These are phyloP conservation scores for Pseudogymnoascus verrucosus DNA, from an alignment of 2,329 filamentous ascomycete genomes.

Conservation along the genomic window DNA sequence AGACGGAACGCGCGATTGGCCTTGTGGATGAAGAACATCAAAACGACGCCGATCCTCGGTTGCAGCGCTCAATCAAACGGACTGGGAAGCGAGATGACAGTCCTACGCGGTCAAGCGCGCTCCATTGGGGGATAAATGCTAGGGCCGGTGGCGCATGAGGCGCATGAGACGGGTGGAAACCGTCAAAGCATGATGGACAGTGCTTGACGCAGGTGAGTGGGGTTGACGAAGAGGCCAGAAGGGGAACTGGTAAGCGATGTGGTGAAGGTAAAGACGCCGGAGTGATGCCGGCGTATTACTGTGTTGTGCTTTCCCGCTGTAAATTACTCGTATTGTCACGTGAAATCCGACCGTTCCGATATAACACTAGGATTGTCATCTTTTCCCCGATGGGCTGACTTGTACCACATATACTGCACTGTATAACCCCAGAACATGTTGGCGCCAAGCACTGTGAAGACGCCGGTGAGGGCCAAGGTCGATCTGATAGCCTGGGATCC, in stretches of 20 bases:
- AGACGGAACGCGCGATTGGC: background rate
- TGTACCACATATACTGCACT: background rate
- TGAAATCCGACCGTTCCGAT: background rate
- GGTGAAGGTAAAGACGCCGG: background rate
- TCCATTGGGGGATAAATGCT: background rate
- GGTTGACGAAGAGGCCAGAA: background rate
- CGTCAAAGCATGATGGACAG: background rate
- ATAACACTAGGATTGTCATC: background rate
- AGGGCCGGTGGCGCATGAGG: background rate
- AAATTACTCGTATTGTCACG: background rate
- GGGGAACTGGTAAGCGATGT: background rate
- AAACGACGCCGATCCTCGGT: background rate
- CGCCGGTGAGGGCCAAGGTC: constrained; percentile 19
- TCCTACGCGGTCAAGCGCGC: background rate
- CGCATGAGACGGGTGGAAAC: background rate
- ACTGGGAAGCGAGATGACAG: background rate
- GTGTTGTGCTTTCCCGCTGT: background rate
- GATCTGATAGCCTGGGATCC: constrained; percentile 39
- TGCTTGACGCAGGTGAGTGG: background rate
- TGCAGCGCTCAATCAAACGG: background rate
- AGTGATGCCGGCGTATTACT: background rate
- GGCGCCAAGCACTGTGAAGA: background rate
- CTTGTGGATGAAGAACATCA: background rate
- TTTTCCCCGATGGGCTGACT: background rate
- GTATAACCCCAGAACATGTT: background rate